Base-by-base conservation (phyloP, 2,329 filamentous ascomycete species). In the Scedosporium dehoogii region DNA sequence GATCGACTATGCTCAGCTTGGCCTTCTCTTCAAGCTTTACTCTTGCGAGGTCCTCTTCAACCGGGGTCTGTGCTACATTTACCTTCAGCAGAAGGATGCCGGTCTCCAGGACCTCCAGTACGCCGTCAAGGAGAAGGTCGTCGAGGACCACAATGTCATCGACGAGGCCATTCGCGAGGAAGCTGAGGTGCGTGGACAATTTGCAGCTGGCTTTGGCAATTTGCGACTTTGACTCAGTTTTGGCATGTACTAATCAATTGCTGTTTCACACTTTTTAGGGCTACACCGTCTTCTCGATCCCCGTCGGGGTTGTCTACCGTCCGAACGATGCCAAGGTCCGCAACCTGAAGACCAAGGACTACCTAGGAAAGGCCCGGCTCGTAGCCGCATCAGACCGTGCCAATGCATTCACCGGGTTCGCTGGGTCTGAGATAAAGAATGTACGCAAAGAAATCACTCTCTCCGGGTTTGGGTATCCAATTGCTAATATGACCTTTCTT, bases 1-100 rank as follows among this genome's bases (percentile, higher is more conserved):
- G 77, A 99, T 99, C 75, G 92, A 99, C 75, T 99, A 99, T 74
- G 91, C 96, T 64, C 94, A 99, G 74, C 77, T 99, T 58, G 94
- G 94, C 21, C 83, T 99, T 55, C 89, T 96, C 64, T 99, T 97
- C 80, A 96, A 96, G 74, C 80, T 99, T 10, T 97, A 93, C 75
- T 97, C 94, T 1, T 99, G 94, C 77, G 94, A 99, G 71, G 93
- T 97, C 2, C 81, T 99, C 27, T 99, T 99, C 81, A 99, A 99
- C 74, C 87, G 94, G 61, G 94, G 94, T 64, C 81, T 99, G 63
- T 97, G 94, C 78, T 97, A 97, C 77, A 96, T 97, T 70, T 97
- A 97, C 72, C 82, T 97, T 33, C 90, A 96, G 71, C 91, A 97
- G 74, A 90, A 89, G 74, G 91, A 96, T 12, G 85, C 89, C 1